Evolutionary conservation across 352 stramenopile species (phyloP), one percentile per base, ranked within the genome.

Genomic region (Globisporangium radiosum): DNA sequence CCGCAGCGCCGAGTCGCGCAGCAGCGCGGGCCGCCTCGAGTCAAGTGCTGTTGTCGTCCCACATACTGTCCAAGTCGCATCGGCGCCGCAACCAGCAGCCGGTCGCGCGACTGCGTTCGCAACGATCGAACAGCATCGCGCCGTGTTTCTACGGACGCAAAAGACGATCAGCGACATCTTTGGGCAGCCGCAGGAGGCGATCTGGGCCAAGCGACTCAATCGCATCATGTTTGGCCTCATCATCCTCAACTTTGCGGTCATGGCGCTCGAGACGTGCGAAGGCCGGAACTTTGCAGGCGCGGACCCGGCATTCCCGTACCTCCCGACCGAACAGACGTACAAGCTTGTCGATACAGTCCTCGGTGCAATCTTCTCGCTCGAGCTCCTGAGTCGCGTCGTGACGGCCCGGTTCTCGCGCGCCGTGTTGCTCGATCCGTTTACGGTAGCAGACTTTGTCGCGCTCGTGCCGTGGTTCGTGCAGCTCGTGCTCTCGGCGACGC

Each of bases 251-350:
- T 76, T 78, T 47, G 55, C 47, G 1, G 50, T 70, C 11, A 65
- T 90, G n/a, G 75, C 78, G 8, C 65, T 82, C 6, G 65, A 87
- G 61, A 90, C 80, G 6, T 88, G 76, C 38, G 80, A 90, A 49
- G 83, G 83, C 0, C 66, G 70, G 10, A 85, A 87, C 56, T 59
- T 71, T 43, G 65, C 57, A 13, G 78, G 74, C 6, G 73, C 78
- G 1, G 67, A 81, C n/a, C 83, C 83, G 6, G 73, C 62, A 7
- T 92, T 81, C 54, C 76, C 80, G 15, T 78, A 75, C 47, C 53
- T 92, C 11, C 80, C 75, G 5, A 57, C 56, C 4, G 62, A 78
- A 43, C 33, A 36, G 0, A 55, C 68, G 2, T 82, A 88, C 63
- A 59, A 66, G 8, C 51, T 63, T 10, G 49, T 72, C 6, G 73